Percentiles rank a stretch among this genome's conserved stretches.
Evolutionary conservation across 768 basidiomycete species (phyloP).

Genomic region (Candolleomyces eurysporus): DNA sequence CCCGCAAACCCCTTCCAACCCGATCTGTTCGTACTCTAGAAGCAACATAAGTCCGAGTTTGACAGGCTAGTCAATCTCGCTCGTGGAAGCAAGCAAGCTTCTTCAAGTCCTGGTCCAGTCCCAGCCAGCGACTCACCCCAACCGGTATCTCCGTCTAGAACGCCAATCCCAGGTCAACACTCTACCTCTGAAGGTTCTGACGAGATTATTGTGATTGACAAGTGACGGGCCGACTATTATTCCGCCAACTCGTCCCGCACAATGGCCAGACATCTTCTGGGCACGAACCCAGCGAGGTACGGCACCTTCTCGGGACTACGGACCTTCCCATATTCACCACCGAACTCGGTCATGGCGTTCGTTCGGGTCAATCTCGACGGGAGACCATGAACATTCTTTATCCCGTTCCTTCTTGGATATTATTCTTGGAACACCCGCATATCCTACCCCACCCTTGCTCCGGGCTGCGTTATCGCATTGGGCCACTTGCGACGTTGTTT

Average conservation of each 20-base stretch:
- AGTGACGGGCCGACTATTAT: constrained; percentile 5
- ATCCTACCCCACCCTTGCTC: too few species aligned
- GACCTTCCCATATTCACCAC: too few species aligned
- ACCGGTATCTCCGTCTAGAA: not conserved
- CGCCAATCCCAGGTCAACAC: not conserved
- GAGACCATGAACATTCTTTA: too few species aligned
- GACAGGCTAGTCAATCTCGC: not conserved
- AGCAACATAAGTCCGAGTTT: constrained; percentile 2
- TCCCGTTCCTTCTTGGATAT: too few species aligned
- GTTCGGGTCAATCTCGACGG: too few species aligned
- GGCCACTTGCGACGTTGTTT: too few species aligned
- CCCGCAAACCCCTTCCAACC: not conserved
- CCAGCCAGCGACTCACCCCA: not conserved
- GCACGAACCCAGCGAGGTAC: too few species aligned
- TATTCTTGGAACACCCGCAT: too few species aligned
- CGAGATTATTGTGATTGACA: constrained; percentile 32
- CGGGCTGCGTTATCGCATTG: too few species aligned
- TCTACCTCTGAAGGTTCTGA: constrained; percentile 16
- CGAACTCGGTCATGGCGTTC: too few species aligned
- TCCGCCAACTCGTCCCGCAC: not conserved
- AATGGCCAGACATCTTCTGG: too few species aligned
- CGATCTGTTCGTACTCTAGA: not conserved
- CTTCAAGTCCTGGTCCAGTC: not conserved
- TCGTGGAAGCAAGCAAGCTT: not conserved
- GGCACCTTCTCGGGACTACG: too few species aligned